Evolutionary conservation across 495 filamentous ascomycete genomes (phyloP), one percentile per base, ranked within the genome.

Genomic region (Aspergillus taichungensis): DNA sequence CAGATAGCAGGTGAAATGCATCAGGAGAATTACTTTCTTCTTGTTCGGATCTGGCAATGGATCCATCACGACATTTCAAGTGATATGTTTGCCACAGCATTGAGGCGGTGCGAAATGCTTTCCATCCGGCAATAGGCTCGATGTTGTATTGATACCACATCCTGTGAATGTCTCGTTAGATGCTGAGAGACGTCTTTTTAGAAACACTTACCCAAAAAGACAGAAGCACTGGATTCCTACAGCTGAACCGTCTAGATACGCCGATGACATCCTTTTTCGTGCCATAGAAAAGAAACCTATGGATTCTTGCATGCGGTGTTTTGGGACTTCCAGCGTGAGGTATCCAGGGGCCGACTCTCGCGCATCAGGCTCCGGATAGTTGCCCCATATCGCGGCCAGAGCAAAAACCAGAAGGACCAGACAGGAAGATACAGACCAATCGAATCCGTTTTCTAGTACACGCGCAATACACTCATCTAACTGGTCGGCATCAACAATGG

Each of bases 141-240:
- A 67, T 55, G 33, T 67, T 66, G 47, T 66, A 67, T 37, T 66
- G 61, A 52, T 67, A 64, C 64, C 64, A 67, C 43, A 67, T 62
- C 33, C 63, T 67, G 28, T 24, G 2, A 24, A 24, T 24, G 18
- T 24, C 18, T 24, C 18, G 18, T 24, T 24, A 24, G 18, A 24
- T 24, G 18, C 18, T 24, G 18, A 4, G 18, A 24, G 4, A 24
- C 18, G 18, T 24, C 18, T 1, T 24, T 1, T 24, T 24, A 4
- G 43, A 39, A 18, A 31, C 30, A 43, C 48, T 38, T 50, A 64
- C 63, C 64, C 62, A 39, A 64, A 66, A 45, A 67, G 48, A 49
- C 62, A 65, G 14, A 67, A 50, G 57, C 62, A 66, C 45, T 66
- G 56, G 29, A 62, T 63, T 37, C 60, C 59, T 30, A 68, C 41